Evolutionary conservation across 768 basidiomycete genomes (phyloP).

Genomic region (Crepidotus variabilis): DNA sequence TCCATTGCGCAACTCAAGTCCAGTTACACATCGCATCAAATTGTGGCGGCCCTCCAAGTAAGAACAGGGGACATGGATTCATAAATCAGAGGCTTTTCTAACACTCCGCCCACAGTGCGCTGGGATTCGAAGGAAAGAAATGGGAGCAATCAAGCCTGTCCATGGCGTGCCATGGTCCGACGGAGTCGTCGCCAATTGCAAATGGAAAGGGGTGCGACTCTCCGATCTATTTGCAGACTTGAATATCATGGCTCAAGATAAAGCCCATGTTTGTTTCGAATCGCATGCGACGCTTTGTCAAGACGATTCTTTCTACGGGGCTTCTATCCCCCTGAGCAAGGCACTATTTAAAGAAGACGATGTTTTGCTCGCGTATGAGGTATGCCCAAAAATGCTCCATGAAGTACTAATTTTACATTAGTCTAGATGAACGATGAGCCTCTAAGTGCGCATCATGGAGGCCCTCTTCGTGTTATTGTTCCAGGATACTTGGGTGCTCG

Average conservation of each 20-base stretch:
- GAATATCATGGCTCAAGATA: conserved; percentile 30
- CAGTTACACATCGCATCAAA: conserved; percentile 34
- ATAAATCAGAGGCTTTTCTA: background rate
- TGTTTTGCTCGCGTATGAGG: conserved; percentile 63
- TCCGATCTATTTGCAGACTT: conserved; percentile 49
- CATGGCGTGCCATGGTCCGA: conserved; percentile 62
- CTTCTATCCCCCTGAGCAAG: conserved; percentile 53
- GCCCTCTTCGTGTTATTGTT: conserved; percentile 62
- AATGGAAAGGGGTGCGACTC: conserved; percentile 60
- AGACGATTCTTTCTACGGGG: conserved; percentile 60
- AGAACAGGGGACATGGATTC: background rate
- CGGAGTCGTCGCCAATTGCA: conserved; percentile 67
- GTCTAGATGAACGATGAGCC: conserved; percentile 64
- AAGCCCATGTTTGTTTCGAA: conserved; percentile 55
- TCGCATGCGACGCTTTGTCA: conserved; percentile 59
- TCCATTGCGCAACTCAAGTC: conserved; percentile 37
- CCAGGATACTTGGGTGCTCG: conserved; percentile 68
- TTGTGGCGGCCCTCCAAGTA: conserved; percentile 58
- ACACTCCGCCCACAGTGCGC: conserved; percentile 41
- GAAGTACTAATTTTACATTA: conserved; percentile 1
- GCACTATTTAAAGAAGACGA: conserved; percentile 44
- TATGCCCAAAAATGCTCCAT: conserved; percentile 15
- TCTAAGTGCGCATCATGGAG: conserved; percentile 58
- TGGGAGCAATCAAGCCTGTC: conserved; percentile 54
- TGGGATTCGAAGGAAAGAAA: conserved; percentile 64